Evolutionary conservation across 2,329 filamentous ascomycete genomes (phyloP).

Genomic region (Penicillium sp.): DNA sequence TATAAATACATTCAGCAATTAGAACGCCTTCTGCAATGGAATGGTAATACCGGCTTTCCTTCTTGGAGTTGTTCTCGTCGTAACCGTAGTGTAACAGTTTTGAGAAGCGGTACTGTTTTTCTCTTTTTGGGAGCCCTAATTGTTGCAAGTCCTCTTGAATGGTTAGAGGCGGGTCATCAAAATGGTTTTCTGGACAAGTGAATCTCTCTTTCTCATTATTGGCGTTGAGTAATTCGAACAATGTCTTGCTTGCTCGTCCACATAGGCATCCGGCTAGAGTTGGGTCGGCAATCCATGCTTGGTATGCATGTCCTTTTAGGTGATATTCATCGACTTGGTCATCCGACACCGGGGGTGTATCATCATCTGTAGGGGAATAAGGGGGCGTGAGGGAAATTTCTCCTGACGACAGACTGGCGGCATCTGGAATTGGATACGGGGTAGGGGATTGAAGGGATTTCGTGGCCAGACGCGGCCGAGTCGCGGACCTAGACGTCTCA

Average conservation of each 20-base stretch:
- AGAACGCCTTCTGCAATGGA: neutral
- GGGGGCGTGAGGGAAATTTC: fast-evolving
- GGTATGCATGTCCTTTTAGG: neutral
- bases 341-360: neutral
- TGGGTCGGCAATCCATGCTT: slow-evolving; percentile 1
- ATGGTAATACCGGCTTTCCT: neutral
- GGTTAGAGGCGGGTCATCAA: neutral
- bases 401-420: too few species aligned
- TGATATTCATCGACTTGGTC: neutral
- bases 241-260: neutral
- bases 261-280: neutral
- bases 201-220: neutral
- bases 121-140: neutral
- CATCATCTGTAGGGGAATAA: neutral
- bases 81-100: neutral
- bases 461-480: neutral
- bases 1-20: neutral
- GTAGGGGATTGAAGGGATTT: neutral
- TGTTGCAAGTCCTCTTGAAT: neutral
- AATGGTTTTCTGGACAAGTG: neutral
- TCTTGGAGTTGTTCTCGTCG: neutral
- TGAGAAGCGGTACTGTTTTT: neutral
- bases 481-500: neutral
- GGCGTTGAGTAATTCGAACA: neutral
- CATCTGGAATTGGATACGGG: neutral